A percentile compares a stretch with the other conserved stretches of the same genome.
Conservation (phyloP, 768 basidiomycete species). For the Trametopsis cervina region DNA sequence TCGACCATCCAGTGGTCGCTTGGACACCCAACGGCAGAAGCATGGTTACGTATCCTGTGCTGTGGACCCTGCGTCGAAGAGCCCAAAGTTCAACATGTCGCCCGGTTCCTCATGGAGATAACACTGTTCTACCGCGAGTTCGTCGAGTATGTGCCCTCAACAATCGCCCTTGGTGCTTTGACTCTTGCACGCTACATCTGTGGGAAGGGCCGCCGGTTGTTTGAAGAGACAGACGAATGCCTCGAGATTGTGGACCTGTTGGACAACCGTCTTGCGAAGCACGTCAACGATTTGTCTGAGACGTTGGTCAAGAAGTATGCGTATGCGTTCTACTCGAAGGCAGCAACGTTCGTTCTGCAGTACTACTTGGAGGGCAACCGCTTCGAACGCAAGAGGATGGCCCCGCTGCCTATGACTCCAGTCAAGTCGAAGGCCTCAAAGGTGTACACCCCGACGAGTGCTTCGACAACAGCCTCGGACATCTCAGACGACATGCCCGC, state of each 20-base stretch:
- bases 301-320: conserved; percentile 99
- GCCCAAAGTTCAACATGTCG: conserved; percentile 87
- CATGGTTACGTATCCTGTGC: conserved; percentile 87
- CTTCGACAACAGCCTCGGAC: conserved; percentile 67
- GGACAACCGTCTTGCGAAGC: conserved; percentile 79
- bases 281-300: conserved; percentile 90
- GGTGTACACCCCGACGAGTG: conserved; percentile 69
- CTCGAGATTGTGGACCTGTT: conserved; percentile 80
- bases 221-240: conserved; percentile 81
- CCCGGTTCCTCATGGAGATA: conserved; percentile 98
- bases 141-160: conserved; percentile 75
- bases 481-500: conserved; percentile 78
- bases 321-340: conserved; percentile 93
- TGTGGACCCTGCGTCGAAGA: conserved; percentile 75
- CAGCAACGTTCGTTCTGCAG: conserved; percentile 88
- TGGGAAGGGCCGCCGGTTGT: conserved; percentile 66
- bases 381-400: conserved; percentile 43
- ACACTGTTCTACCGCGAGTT: conserved; percentile 98
- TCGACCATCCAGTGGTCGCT: conserved; percentile 95
- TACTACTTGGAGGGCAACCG: conserved; percentile 88
- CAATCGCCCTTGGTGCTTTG: conserved; percentile 85
- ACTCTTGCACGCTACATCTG: conserved; percentile 87
- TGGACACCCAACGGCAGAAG: conserved; percentile 96
- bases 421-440: conserved; percentile 39
- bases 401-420: conserved; percentile 62